phyloP scores from a whole-genome alignment of 1,139 yeast genomes.

The Geotrichum restrictum region DNA sequence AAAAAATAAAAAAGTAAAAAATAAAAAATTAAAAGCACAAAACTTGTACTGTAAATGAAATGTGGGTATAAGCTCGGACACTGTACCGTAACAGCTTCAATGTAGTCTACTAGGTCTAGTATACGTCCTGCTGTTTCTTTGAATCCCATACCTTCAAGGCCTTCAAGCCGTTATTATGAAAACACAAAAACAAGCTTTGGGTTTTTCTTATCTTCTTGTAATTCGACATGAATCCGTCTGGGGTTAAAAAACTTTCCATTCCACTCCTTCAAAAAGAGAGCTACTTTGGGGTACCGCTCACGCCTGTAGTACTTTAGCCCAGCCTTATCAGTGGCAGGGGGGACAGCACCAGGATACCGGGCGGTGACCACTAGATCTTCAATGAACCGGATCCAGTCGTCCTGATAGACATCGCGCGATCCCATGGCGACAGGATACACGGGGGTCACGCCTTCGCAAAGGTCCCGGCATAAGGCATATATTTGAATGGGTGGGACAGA shows the following conservation, averaged over 20 bases:
- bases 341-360: slow-evolving; percentile 8
- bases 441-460: slow-evolving; percentile 9
- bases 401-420: slow-evolving; percentile 2
- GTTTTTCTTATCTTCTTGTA: not conserved
- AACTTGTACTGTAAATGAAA: too few relatives aligned
- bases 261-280: slow-evolving; percentile 1
- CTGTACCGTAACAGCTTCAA: too few relatives aligned
- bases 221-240: slow-evolving; percentile 3
- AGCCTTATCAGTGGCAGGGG: not conserved
- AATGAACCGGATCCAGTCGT: slow-evolving; percentile 12
- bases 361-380: slow-evolving; percentile 12
- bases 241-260: slow-evolving; percentile 4
- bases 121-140: too few relatives aligned
- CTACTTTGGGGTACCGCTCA: slow-evolving; percentile 11
- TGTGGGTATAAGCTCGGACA: too few relatives aligned
- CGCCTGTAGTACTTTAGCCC: not conserved
- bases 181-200: slow-evolving; percentile 4
- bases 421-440: slow-evolving; percentile 9
- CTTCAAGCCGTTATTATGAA: too few relatives aligned
- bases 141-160: too few relatives aligned
- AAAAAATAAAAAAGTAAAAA: too few relatives aligned
- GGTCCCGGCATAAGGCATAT: slow-evolving; percentile 7
- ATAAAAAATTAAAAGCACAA: too few relatives aligned
- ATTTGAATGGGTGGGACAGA: slow-evolving; percentile 7
- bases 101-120: too few relatives aligned